Conservation (phyloP, 2,329 filamentous ascomycete genomes). For the Laburnicola sp. region DNA sequence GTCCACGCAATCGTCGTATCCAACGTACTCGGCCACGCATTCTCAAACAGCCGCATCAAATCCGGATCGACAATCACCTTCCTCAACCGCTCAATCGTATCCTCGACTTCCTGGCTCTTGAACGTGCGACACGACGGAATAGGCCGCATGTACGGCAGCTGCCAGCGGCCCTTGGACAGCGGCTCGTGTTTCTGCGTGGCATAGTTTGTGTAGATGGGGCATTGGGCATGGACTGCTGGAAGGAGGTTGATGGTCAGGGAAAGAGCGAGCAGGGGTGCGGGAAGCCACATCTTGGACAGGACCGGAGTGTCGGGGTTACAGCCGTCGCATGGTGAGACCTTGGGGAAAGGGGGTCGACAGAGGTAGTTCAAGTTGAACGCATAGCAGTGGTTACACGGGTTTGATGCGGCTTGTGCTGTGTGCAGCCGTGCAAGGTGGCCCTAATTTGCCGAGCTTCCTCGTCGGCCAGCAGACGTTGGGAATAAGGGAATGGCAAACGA, state of each 20-base stretch:
- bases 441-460: conserved; percentile 2
- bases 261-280: conserved; percentile 5
- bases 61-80: conserved; percentile 57
- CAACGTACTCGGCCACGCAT: conserved; percentile 74
- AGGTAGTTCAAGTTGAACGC: background rate
- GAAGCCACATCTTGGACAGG: conserved; percentile 11
- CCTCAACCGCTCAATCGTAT: conserved; percentile 39
- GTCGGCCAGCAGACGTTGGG: background rate
- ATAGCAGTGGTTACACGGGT: too few species aligned
- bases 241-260: conserved; percentile 14
- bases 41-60: conserved; percentile 69
- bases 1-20: conserved; percentile 73
- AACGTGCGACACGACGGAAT: conserved; percentile 52
- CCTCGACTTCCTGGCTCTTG: conserved; percentile 47
- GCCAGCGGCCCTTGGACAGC: conserved; percentile 46
- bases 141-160: conserved; percentile 51
- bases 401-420: too few species aligned
- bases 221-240: conserved; percentile 37
- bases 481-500: conserved; percentile 1
- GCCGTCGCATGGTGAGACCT: background rate
- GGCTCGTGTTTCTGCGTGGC: conserved; percentile 47
- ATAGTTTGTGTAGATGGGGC: conserved; percentile 50
- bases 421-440: conserved; percentile 10
- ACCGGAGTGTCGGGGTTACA: background rate
- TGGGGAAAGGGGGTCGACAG: background rate